phyloP scores from a whole-genome alignment of 495 filamentous ascomycete species.

The Aspergillus homomorphus region DNA sequence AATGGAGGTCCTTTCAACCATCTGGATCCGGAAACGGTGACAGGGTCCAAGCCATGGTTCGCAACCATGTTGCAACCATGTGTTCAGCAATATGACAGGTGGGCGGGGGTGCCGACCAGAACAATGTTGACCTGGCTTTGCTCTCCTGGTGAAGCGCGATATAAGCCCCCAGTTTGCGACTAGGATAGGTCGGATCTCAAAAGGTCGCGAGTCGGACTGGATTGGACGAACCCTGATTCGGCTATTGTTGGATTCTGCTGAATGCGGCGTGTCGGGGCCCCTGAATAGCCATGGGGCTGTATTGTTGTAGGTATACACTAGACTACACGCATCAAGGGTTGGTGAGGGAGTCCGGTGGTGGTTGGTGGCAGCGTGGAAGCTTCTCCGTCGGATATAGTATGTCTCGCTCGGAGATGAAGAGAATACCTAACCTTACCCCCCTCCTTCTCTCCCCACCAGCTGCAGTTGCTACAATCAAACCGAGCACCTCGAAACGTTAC shows the following conservation, averaged over 20 bases:
- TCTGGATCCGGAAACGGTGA: not conserved
- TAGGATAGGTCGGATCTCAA: not conserved
- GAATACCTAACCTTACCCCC: not conserved
- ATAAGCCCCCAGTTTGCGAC: not conserved
- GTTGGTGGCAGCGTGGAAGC: no score
- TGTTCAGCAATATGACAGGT: not conserved
- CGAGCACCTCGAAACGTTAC: not conserved
- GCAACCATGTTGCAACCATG: not conserved
- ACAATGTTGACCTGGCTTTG: no score
- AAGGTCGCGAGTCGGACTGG: not conserved
- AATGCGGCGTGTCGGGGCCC: not conserved
- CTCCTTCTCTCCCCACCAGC: no score
- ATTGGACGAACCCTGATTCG: not conserved
- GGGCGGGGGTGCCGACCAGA: not conserved
- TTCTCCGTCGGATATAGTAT: not conserved
- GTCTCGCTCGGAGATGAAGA: not conserved
- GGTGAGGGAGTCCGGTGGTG: not conserved
- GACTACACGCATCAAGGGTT: no score
- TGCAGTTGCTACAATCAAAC: not conserved
- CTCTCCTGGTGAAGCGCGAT: not conserved
- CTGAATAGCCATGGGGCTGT: not conserved
- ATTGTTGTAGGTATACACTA: not conserved
- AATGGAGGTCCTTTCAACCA: not conserved
- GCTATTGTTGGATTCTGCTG: not conserved
- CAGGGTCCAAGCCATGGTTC: not conserved